phyloP scores from a whole-genome alignment of 257 asterid species.

The Solanum ahanhuiri region DNA sequence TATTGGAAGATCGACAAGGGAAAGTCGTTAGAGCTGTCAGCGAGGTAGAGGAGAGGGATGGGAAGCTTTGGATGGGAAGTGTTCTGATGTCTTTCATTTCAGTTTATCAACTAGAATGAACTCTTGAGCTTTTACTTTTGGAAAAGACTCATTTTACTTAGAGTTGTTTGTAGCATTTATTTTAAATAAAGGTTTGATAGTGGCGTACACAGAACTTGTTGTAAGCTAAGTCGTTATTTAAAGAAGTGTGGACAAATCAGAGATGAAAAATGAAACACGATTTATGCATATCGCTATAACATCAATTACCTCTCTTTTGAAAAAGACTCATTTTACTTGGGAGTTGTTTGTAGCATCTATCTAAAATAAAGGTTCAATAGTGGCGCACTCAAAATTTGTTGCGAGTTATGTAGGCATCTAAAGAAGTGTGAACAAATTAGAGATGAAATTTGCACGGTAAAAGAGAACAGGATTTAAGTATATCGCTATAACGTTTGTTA shows the following conservation, averaged over 20 bases:
- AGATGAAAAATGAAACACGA: neutral
- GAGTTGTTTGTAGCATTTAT: neutral
- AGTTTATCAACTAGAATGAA: conserved; percentile 44
- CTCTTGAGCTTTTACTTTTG: neutral
- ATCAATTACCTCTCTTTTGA: neutral
- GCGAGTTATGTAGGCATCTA: too few species aligned
- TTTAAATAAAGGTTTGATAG: neutral
- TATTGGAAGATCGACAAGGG: conserved; percentile 71
- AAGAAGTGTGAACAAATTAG: too few species aligned
- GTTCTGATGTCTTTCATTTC: conserved; percentile 77
- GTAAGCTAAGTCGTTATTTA: neutral
- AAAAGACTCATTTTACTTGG: neutral
- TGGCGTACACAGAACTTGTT: neutral
- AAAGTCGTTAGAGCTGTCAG: conserved; percentile 78
- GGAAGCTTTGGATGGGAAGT: conserved; percentile 93
- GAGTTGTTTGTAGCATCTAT: too few species aligned
- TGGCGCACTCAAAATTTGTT: neutral
- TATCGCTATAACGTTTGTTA: neutral
- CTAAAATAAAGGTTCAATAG: too few species aligned
- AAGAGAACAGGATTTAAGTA: neutral
- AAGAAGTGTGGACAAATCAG: neutral
- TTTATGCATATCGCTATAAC: neutral
- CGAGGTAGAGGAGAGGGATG: conserved; percentile 86
- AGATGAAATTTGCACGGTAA: too few species aligned
- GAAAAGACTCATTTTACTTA: neutral